Evolutionary conservation across 306 rosid genomes (phyloP).

Genomic region (Styphnolobium japonicum): DNA sequence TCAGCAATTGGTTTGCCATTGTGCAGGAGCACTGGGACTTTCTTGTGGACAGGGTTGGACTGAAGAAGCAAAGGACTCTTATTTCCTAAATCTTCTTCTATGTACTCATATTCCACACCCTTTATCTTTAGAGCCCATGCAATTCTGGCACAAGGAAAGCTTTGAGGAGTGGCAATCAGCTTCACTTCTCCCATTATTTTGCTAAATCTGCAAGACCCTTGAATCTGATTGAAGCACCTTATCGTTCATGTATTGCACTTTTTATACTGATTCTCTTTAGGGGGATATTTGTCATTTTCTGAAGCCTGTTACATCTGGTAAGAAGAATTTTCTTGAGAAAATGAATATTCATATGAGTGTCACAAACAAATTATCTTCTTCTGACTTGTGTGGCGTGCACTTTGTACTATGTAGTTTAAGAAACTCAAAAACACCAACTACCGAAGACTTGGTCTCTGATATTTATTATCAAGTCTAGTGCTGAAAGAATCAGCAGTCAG

Average conservation of each 20-base stretch:
- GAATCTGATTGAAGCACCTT: neutral
- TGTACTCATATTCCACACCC: slow-evolving; percentile 46
- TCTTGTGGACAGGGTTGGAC: slow-evolving; percentile 53
- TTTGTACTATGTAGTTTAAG: neutral
- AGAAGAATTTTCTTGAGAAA: no score
- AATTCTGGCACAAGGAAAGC: slow-evolving; percentile 42
- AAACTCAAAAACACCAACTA: neutral
- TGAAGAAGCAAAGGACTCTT: slow-evolving; percentile 47
- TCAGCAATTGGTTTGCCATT: slow-evolving; percentile 32
- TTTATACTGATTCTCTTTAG: no score
- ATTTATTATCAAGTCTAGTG: no score
- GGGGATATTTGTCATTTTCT: no score
- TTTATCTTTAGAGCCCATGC: slow-evolving; percentile 50
- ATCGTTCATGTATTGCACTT: neutral
- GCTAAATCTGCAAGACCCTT: neutral
- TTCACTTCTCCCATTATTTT: slow-evolving; percentile 40
- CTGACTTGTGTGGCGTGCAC: neutral
- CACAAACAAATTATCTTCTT: no score
- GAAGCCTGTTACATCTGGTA: no score
- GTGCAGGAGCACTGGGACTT: slow-evolving; percentile 45
- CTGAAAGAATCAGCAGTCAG: neutral
- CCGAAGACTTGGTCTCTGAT: neutral
- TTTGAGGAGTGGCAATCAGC: slow-evolving; percentile 34
- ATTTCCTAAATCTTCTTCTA: slow-evolving; percentile 36
- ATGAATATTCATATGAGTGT: no score